A percentile compares a stretch with the other conserved stretches of the same genome.
phyloP scores from a whole-genome alignment of 2,329 filamentous ascomycete genomes.

The Fusarium zealandicum region DNA sequence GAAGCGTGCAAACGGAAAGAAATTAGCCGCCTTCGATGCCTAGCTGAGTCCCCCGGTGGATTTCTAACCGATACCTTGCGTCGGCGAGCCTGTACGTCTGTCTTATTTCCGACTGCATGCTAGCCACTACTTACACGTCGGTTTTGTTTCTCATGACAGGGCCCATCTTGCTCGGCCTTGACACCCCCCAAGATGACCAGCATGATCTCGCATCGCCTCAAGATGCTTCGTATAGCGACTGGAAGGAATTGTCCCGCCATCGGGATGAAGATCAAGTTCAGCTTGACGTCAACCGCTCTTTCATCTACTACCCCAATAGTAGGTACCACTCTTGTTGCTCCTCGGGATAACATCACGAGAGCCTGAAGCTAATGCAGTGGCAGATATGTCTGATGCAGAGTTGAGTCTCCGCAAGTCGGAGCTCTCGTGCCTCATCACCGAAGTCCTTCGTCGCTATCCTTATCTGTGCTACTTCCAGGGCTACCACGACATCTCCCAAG shows the following conservation, averaged over 20 bases:
- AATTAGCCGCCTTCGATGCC: conserved; percentile 59
- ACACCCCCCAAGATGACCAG: conserved; percentile 21
- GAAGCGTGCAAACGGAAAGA: conserved; percentile 68
- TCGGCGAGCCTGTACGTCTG: conserved; percentile 75
- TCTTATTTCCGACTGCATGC: neutral
- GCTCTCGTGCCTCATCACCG: conserved; percentile 80
- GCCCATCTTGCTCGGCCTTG: conserved; percentile 64
- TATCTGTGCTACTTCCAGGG: conserved; percentile 96
- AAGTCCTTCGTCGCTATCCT: conserved; percentile 80
- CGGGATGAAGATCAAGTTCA: conserved; percentile 89
- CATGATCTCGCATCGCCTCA: conserved; percentile 16
- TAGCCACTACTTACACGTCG: conserved; percentile 21
- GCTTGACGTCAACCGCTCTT: conserved; percentile 93
- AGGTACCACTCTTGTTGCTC: conserved; percentile 27
- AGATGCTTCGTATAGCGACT: conserved; percentile 46
- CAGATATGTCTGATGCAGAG: conserved; percentile 73
- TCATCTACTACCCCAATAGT: conserved; percentile 94
- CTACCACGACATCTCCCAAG: conserved; percentile 98
- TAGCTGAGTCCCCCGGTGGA: conserved; percentile 71
- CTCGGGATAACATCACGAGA: neutral
- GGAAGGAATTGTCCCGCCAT: conserved; percentile 75
- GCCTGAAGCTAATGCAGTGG: conserved; percentile 8
- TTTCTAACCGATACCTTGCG: conserved; percentile 73
- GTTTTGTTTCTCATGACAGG: conserved; percentile 52
- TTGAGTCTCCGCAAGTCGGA: conserved; percentile 75